Evolutionary conservation across 1,284 basidiomycete genomes (phyloP).

Genomic region (Vanrija sp.): DNA sequence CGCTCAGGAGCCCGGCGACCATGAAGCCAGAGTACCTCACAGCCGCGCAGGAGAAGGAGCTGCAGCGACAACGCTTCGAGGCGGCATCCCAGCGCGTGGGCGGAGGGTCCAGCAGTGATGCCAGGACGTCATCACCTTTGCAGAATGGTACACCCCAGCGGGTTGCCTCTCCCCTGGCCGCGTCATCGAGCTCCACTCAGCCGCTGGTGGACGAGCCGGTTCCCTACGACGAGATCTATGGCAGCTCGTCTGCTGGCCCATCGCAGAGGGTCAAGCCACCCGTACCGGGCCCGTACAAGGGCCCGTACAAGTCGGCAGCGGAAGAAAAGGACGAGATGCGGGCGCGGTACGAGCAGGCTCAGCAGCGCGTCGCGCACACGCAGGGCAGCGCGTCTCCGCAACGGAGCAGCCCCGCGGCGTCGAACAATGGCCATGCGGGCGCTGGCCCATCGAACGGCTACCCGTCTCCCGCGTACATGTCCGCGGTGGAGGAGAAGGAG

Average conservation of each 20-base stretch:
- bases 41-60: constrained; percentile 23
- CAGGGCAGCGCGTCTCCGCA: background rate
- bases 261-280: background rate
- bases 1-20: background rate
- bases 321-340: constrained; percentile 25
- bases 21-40: constrained; percentile 8
- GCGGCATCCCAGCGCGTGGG: constrained; percentile 10
- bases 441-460: too few relatives aligned
- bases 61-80: constrained; percentile 17
- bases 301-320: constrained; percentile 11
- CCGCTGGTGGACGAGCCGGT: constrained; percentile 5
- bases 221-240: constrained; percentile 14
- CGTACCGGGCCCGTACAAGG: constrained; percentile 1
- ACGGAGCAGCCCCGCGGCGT: too few relatives aligned
- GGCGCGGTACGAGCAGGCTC: constrained; percentile 45
- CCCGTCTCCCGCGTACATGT: constrained; percentile 3
- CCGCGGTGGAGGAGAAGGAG: constrained; percentile 22
- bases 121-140: too few relatives aligned
- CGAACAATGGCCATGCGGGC: too few relatives aligned
- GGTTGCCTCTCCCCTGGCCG: background rate
- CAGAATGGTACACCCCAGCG: too few relatives aligned
- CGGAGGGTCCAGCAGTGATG: too few relatives aligned
- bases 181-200: background rate
- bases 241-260: background rate
- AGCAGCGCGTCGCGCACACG: constrained; percentile 47